Base-by-base conservation (phyloP, 2,329 filamentous ascomycete genomes). In the Graphilbum ipis-grandicollis region DNA sequence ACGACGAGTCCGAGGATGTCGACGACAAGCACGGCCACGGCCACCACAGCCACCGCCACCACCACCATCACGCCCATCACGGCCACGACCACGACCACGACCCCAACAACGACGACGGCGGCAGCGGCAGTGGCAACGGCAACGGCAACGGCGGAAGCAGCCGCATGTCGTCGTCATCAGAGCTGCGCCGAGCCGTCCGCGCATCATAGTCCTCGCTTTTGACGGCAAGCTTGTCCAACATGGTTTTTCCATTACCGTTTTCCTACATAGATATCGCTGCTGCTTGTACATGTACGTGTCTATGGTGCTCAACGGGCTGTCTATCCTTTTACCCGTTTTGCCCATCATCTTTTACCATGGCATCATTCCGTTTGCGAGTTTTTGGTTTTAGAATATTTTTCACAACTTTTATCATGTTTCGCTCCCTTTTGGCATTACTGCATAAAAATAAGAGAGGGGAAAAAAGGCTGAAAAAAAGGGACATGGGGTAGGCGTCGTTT, bases 1-100 rank as follows among this genome's bases (percentile, higher is more conserved):
- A 48, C 37, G 46, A 48, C 39, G 45, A 46, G 9, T 47, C 43
- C 8, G 46, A 48, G 25, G 46, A 46, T 31, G 46, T 41, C 26
- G 46, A 47, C 17, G 41, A 42, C 30, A 43, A 43, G 12, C 31
- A 22, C 7, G 21, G 9, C 15, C 35, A 37, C 21, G 17, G n/a
- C 9, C 15, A 34, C 30, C 26, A 28, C 38, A 22, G 36, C 34
- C 6, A n/a, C 31, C 18, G 13, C 22, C 22, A 19, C 32, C 9
- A 4, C 19, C 13, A 26, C 19, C 19, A 26, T 2, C 14, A 26
- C 31, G 15, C 32, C 32, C 40, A 44, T 31, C 41, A 45, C 29
- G 41, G 41, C 10, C n/a, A n/a, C n/a, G n/a, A n/a, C n/a, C n/a
- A n/a, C n/a, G n/a, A n/a, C n/a, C n/a, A n/a, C n/a, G n/a, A n/a